Evolutionary conservation across 345 rosid genomes (phyloP).

Genomic region (Ceriops zippeliana): DNA sequence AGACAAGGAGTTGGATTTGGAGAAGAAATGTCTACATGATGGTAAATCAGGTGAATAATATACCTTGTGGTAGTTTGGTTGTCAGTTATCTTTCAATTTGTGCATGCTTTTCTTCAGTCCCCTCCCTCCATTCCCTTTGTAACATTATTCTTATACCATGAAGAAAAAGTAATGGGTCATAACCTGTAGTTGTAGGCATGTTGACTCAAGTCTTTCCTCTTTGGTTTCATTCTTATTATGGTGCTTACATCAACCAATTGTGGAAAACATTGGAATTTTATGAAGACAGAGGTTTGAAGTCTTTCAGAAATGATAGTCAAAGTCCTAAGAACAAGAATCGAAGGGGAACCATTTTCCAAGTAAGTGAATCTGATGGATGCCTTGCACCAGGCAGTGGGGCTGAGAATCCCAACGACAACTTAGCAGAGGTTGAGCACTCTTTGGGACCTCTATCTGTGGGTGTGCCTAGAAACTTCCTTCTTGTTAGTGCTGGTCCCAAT

Average conservation of each 20-base stretch:
- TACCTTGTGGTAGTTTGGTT: conserved; percentile 11
- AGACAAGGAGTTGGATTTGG: conserved; percentile 49
- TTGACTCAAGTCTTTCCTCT: conserved; percentile 37
- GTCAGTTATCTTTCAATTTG: neutral
- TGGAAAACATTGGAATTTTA: conserved; percentile 62
- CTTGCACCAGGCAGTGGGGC: conserved; percentile 27
- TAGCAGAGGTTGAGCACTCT: conserved; percentile 35
- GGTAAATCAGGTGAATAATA: conserved; percentile 42
- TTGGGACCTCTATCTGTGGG: conserved; percentile 35
- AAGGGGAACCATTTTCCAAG: conserved; percentile 34
- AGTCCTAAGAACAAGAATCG: conserved; percentile 44
- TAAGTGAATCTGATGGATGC: conserved; percentile 35
- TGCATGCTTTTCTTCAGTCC: neutral
- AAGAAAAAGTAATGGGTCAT: conserved; percentile 24
- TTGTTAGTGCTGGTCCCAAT: conserved; percentile 37
- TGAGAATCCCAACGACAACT: conserved; percentile 40
- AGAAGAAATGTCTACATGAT: conserved; percentile 42
- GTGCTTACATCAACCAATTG: conserved; percentile 64
- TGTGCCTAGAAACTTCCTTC: conserved; percentile 24
- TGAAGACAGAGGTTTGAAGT: conserved; percentile 59
- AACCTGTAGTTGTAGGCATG: conserved; percentile 27
- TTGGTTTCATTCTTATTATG: conserved; percentile 45
- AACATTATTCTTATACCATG: neutral
- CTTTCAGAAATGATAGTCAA: conserved; percentile 41
- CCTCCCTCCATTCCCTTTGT: neutral